Base-by-base conservation (phyloP, 257 asterid genomes). In the Penstemon eatonii region DNA sequence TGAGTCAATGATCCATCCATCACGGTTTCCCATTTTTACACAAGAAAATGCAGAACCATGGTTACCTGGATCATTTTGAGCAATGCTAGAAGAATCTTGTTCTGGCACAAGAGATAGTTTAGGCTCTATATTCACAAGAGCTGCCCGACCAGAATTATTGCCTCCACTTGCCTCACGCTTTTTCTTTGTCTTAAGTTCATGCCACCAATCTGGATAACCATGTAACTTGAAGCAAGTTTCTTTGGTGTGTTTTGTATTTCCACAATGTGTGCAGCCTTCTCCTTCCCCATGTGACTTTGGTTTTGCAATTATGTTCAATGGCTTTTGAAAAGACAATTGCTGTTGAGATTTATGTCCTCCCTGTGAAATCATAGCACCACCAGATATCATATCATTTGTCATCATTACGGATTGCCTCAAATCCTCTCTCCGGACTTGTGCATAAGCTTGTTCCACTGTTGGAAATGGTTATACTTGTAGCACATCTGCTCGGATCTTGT, bases 1-100 rank as follows among this genome's bases (percentile, higher is more conserved):
- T 5, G 65, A 60, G 19, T 60, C 65, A 60, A 60, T 10, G 8
- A 36, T 13, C 65, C 65, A 60, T 15, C 65, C 15, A n/a, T 38
- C 3, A 4, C 11, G 39, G 19, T 19, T 49, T 60, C 19, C 19
- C 65, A 40, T 13, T 60, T 38, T 38, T 18, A 7, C 15, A 19
- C 36, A 12, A 8, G 10, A 18, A 40, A 9, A 25, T 25, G 33
- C 51, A 60, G 3, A 13, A 49, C 40, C 40, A 6, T 60, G 15
- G 19, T 37, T 40, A 2, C 3, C 40, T 18, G 1, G 15, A 5
- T 40, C 18, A 33, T 12, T 38, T 11, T 12, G 65, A 40, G 25
- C 25, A 19, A 19, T 19, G 25, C 25, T 19, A 19, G 25, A 19
- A 19, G 1, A 19, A 19, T 19, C 25, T 19, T 19, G 25, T 19